Conservation (phyloP, 331 rosid species). For the Ulmus americana region DNA sequence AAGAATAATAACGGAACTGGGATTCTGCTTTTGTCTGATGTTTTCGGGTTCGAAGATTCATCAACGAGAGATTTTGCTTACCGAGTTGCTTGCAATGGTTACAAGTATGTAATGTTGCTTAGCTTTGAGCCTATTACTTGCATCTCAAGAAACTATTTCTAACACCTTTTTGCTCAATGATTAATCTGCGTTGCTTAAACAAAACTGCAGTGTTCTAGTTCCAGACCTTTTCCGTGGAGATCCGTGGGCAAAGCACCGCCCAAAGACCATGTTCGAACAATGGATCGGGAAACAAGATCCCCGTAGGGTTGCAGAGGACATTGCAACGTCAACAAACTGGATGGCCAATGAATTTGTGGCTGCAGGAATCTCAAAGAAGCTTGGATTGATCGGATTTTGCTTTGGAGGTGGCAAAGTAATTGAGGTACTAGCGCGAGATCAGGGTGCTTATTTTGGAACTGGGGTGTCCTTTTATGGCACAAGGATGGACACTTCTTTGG, state of each 20-base stretch:
- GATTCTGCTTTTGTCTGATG: conserved; percentile 64
- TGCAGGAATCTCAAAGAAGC: conserved; percentile 60
- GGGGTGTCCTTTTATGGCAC: conserved; percentile 75
- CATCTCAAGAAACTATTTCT: background rate
- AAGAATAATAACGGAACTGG: conserved; percentile 76
- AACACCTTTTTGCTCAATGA: background rate
- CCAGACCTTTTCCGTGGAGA: conserved; percentile 65
- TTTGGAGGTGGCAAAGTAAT: conserved; percentile 67
- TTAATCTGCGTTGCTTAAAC: conserved; percentile 1
- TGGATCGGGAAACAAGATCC: conserved; percentile 48
- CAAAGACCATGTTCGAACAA: conserved; percentile 30
- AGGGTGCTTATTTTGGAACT: conserved; percentile 45
- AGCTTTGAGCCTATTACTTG: background rate
- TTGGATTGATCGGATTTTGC: conserved; percentile 65
- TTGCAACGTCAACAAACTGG: conserved; percentile 55
- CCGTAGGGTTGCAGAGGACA: conserved; percentile 47
- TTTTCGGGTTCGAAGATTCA: conserved; percentile 64
- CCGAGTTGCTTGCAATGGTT: conserved; percentile 78
- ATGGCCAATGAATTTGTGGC: conserved; percentile 62
- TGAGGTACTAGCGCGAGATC: conserved; percentile 54
- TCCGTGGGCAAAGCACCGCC: conserved; percentile 53
- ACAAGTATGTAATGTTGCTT: conserved; percentile 48
- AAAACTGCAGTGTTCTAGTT: conserved; percentile 73
- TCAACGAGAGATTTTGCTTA: conserved; percentile 72
- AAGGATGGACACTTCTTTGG: conserved; percentile 37